Evolutionary conservation across 2,329 filamentous ascomycete species (phyloP), one percentile per base, ranked within the genome.

Genomic region (Achaetomium macrosporum): DNA sequence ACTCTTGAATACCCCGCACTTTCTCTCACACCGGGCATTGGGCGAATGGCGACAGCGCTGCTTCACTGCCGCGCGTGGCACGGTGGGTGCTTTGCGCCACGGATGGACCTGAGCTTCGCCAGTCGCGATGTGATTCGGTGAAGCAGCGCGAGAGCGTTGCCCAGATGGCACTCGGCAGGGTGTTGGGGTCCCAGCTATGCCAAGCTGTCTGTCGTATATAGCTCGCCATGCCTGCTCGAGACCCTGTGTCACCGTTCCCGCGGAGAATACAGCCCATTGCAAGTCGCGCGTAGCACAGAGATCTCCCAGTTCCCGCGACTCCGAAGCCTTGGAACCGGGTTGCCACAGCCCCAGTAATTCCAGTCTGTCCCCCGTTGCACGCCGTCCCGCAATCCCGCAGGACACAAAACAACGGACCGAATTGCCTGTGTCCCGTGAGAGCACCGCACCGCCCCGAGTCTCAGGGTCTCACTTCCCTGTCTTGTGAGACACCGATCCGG

Each of bases 51-150:
- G 46, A 49, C 49, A 42, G 46, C 17, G 42, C 37, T 35, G 2
- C 13, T 15, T 42, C 41, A 53, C 51, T 53, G 51, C 51, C 51
- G 51, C 35, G 42, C 35, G 41, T 45, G 51, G 51, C 51, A 49
- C 42, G 17, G 51, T 45, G 46, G 46, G 20, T 53, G 45, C 25
- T 33, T 6, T 40, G 50, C 43, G 30, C 47, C 31, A 19, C 19
- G 11, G 35, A 42, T 42, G 42, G 42, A 37, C 30, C 50, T 41
- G 12, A 6, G 10, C 48, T 33, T 33, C 37, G 43, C 30, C 42
- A 19, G 31, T 47, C 37, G 30, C 37, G 43, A 31, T 15, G 16
- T 35, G 19, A 19, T 19, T 13, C 29, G 36, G 29, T 19, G 25
- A n/a, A 13, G 10, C 37, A 37, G 46, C 36, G n/a, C 3, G 2